Evolutionary conservation across 192 early-diverging fungal genomes (phyloP).

Genomic region (Endogone sp.): DNA sequence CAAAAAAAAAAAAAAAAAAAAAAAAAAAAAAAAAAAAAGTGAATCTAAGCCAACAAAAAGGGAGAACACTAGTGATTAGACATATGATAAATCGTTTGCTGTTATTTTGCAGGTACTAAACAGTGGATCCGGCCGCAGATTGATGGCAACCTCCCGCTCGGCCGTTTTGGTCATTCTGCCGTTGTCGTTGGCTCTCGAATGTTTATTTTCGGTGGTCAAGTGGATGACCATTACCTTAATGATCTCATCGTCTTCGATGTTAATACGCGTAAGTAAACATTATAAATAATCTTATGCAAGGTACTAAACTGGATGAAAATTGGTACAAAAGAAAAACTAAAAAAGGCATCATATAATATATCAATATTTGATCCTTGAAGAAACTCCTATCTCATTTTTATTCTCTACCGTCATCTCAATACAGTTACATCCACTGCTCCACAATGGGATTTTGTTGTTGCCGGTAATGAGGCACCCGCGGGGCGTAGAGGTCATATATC

Average conservation of each 20-base stretch:
- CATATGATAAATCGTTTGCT: not conserved
- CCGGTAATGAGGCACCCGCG: slow-evolving; percentile 9
- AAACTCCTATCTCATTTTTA: not conserved
- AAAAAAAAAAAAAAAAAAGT: too few relatives aligned
- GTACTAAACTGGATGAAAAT: too few relatives aligned
- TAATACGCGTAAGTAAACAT: slow-evolving; percentile 35
- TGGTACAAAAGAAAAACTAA: too few relatives aligned
- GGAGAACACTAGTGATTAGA: not conserved
- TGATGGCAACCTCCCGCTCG: slow-evolving; percentile 30
- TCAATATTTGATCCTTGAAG: too few relatives aligned
- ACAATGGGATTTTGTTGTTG: slow-evolving; percentile 7
- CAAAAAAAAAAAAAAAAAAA: too few relatives aligned
- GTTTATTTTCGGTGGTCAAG: slow-evolving; percentile 48
- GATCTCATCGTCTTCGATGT: slow-evolving; percentile 46
- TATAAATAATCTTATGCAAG: not conserved
- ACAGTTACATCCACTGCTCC: not conserved
- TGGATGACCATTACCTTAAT: slow-evolving; percentile 35
- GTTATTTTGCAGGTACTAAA: slow-evolving; percentile 26
- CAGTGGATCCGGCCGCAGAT: slow-evolving; percentile 42
- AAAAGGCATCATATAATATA: too few relatives aligned
- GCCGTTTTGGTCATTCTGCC: slow-evolving; percentile 45
- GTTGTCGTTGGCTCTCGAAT: slow-evolving; percentile 38
- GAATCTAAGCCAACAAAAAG: too few relatives aligned
- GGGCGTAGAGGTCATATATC: slow-evolving; percentile 16
- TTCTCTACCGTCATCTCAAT: not conserved